Conservation (phyloP, 768 basidiomycete genomes). For the Ramaria sp. region DNA sequence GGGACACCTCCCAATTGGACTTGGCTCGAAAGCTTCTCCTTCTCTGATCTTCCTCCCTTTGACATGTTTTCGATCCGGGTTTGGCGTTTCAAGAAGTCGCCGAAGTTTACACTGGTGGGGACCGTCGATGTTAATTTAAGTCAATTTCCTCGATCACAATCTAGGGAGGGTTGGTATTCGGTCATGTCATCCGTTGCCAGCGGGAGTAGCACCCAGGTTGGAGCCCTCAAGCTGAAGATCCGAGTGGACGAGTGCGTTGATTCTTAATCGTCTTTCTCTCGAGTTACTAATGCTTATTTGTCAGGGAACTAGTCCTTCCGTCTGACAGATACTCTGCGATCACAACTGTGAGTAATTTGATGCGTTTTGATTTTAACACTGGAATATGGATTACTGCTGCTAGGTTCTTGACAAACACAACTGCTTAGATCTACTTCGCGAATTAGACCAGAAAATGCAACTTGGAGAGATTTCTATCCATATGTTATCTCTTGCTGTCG, state of each 20-base stretch:
- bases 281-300: neutral
- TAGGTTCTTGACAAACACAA: constrained; percentile 50
- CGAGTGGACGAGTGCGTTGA: constrained; percentile 60
- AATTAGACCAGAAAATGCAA: constrained; percentile 56
- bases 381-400: constrained; percentile 7
- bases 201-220: constrained; percentile 47
- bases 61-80: constrained; percentile 56
- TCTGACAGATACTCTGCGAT: constrained; percentile 47
- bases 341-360: constrained; percentile 12
- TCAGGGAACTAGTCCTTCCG: constrained; percentile 73
- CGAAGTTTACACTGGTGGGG: constrained; percentile 47
- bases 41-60: constrained; percentile 71
- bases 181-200: constrained; percentile 42
- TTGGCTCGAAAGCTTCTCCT: constrained; percentile 74
- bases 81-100: constrained; percentile 55
- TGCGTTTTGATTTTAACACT: neutral
- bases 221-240: constrained; percentile 66
- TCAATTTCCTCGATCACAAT: constrained; percentile 65
- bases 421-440: constrained; percentile 63
- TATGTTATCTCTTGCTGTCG: constrained; percentile 58
- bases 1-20: neutral
- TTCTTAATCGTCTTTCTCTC: constrained; percentile 11
- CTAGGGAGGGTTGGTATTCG: constrained; percentile 79
- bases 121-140: constrained; percentile 49
- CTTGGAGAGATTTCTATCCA: constrained; percentile 51